These are phyloP conservation scores for Penicillium thymicola DNA, from an alignment of 2,329 filamentous ascomycete species.

Conservation along the genomic window DNA sequence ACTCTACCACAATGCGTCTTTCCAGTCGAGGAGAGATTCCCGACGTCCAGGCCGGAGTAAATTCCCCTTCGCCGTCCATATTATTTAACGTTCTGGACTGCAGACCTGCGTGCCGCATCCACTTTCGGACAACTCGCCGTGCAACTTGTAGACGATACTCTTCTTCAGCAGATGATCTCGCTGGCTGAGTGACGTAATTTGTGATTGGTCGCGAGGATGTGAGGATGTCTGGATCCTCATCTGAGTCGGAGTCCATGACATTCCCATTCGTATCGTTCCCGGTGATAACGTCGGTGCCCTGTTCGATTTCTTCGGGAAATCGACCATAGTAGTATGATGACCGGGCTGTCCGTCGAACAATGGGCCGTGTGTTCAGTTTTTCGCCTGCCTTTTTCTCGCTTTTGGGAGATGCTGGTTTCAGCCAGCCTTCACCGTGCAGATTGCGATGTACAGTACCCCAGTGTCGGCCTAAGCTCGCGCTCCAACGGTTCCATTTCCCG, in stretches of 20 bases:
- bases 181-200: slow-evolving; percentile 39
- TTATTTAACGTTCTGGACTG: slow-evolving; percentile 46
- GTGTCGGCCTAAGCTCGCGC: slow-evolving; percentile 58
- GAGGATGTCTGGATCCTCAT: slow-evolving; percentile 41
- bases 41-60: slow-evolving; percentile 69
- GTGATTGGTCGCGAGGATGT: slow-evolving; percentile 31
- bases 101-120: slow-evolving; percentile 67
- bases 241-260: slow-evolving; percentile 44
- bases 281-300: not conserved
- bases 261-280: slow-evolving; percentile 25
- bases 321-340: slow-evolving; percentile 31
- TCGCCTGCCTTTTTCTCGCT: slow-evolving; percentile 24
- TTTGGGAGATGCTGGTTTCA: slow-evolving; percentile 41
- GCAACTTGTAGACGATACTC: slow-evolving; percentile 61
- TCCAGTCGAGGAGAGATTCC: slow-evolving; percentile 76
- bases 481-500: slow-evolving; percentile 73
- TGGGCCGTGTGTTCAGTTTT: slow-evolving; percentile 15
- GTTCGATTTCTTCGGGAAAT: slow-evolving; percentile 23
- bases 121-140: slow-evolving; percentile 67
- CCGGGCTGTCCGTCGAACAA: slow-evolving; percentile 23
- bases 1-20: slow-evolving; percentile 60
- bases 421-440: slow-evolving; percentile 53
- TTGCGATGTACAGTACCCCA: slow-evolving; percentile 65
- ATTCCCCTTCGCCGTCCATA: slow-evolving; percentile 57
- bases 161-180: slow-evolving; percentile 46